phyloP scores from a whole-genome alignment of 176 grass and related monocot species.

The Hsuehochloa calcarea region DNA sequence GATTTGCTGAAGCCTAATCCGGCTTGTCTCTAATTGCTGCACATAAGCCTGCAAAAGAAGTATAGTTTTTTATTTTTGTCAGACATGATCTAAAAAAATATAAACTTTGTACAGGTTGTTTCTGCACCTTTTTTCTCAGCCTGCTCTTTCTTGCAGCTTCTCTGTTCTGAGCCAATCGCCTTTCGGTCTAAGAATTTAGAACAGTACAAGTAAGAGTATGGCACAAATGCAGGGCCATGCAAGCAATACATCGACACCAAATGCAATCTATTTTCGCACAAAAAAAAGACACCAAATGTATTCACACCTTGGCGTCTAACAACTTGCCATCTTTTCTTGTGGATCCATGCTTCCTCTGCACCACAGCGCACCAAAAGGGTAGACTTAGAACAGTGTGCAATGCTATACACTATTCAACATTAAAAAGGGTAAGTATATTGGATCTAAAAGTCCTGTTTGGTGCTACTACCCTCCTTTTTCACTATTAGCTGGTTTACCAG shows the following conservation, averaged over 20 bases:
- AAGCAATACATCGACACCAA: constrained; percentile 25
- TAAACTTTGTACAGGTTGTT: neutral
- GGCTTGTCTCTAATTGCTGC: constrained; percentile 82
- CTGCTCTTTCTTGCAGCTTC: constrained; percentile 98
- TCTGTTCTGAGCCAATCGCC: constrained; percentile 91
- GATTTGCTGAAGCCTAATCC: constrained; percentile 85
- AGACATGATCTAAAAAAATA: neutral
- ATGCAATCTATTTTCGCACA: neutral
- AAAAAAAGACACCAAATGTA: constrained; percentile 12
- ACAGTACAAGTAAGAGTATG: constrained; percentile 20
- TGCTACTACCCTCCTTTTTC: constrained; percentile 20
- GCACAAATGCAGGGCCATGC: constrained; percentile 19
- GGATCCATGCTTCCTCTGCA: constrained; percentile 69
- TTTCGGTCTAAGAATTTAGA: constrained; percentile 57
- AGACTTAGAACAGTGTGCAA: constrained; percentile 21
- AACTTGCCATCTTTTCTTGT: constrained; percentile 62
- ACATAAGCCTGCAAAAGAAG: constrained; percentile 64
- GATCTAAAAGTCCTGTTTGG: constrained; percentile 29
- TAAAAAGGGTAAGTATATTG: constrained; percentile 1
- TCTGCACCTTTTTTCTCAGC: constrained; percentile 89
- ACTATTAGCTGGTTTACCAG: constrained; percentile 13
- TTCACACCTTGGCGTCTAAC: constrained; percentile 70
- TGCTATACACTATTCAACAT: constrained; percentile 23
- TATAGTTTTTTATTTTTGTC: constrained; percentile 7
- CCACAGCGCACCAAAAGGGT: constrained; percentile 32